Conservation (phyloP, 257 asterid genomes). For the Fraxinus cuspidata region DNA sequence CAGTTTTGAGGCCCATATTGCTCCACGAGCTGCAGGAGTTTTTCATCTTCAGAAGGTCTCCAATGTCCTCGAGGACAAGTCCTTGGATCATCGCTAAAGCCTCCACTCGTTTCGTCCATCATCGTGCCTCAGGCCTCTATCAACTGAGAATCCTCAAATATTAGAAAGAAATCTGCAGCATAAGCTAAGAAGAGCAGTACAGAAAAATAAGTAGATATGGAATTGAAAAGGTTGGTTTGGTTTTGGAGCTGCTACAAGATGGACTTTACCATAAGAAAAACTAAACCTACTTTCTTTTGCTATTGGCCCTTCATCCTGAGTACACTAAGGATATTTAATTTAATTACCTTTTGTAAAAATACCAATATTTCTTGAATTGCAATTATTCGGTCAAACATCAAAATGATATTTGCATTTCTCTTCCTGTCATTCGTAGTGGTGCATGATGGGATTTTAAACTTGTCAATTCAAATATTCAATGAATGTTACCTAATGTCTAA, state of each 20-base stretch:
- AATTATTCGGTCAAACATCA: too few species aligned
- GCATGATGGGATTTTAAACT: too few species aligned
- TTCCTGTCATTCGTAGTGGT: too few species aligned
- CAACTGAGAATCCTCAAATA: slow-evolving; percentile 8
- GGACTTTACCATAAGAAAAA: slow-evolving; percentile 35
- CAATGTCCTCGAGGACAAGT: slow-evolving; percentile 89
- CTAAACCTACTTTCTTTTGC: slow-evolving; percentile 27
- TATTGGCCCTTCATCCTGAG: slow-evolving; percentile 33
- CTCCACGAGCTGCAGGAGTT: slow-evolving; percentile 72
- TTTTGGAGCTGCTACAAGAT: slow-evolving; percentile 47
- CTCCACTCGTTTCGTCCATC: slow-evolving; percentile 55
- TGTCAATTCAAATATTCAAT: too few species aligned
- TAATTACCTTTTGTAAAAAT: slow-evolving; percentile 1
- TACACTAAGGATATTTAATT: background rate
- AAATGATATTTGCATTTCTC: too few species aligned
- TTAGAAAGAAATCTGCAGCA: slow-evolving; percentile 14
- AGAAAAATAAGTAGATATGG: slow-evolving; percentile 22
- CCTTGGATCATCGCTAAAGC: slow-evolving; percentile 53
- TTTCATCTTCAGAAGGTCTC: slow-evolving; percentile 94
- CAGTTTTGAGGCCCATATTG: slow-evolving; percentile 91
- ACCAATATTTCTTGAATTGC: background rate
- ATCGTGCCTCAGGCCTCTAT: slow-evolving; percentile 10
- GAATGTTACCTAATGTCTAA: too few species aligned
- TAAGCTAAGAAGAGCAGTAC: background rate
- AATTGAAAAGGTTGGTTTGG: slow-evolving; percentile 33